Percentiles rank a stretch among this genome's conserved stretches.
Evolutionary conservation across 2,329 filamentous ascomycete genomes (phyloP).

Genomic region (Hortaea sp.): DNA sequence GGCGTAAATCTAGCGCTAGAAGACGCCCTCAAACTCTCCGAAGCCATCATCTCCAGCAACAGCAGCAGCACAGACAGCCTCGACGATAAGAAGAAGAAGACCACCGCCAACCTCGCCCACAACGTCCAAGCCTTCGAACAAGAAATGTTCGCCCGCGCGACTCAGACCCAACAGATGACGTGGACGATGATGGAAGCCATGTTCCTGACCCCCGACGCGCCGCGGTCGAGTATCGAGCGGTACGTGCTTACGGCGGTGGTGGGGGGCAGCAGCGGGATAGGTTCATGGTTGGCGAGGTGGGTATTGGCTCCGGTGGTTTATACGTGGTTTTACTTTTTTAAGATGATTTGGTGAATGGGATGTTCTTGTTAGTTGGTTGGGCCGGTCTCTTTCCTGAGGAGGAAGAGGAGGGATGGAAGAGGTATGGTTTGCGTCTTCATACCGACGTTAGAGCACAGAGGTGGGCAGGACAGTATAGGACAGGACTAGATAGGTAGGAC

Average conservation of each 20-base stretch:
- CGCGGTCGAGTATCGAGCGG: slow-evolving; percentile 34
- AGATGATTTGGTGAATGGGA: slow-evolving; percentile 14
- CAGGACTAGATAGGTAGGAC: no score
- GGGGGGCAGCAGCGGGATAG: slow-evolving; percentile 9
- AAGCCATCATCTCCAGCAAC: slow-evolving; percentile 18
- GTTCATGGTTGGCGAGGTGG: slow-evolving; percentile 6
- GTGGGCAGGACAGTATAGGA: no score
- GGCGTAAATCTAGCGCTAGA: slow-evolving; percentile 30
- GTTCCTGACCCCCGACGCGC: slow-evolving; percentile 40
- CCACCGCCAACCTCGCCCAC: no score
- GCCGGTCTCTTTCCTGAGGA: no score
- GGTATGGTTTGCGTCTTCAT: no score
- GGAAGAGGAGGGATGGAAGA: no score
- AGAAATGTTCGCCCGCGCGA: slow-evolving; percentile 29
- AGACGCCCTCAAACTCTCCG: slow-evolving; percentile 26
- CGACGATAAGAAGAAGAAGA: slow-evolving; percentile 6
- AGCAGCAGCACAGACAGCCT: slow-evolving; percentile 9
- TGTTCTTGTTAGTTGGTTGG: no score
- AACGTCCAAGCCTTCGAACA: slow-evolving; percentile 25
- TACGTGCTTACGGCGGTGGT: slow-evolving; percentile 16
- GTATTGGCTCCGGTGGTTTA: slow-evolving; percentile 18
- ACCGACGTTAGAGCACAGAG: no score
- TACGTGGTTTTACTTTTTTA: slow-evolving; percentile 22
- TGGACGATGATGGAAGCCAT: slow-evolving; percentile 38
- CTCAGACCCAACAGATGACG: slow-evolving; percentile 24